Evolutionary conservation across 1,284 basidiomycete species (phyloP).

Genomic region (Quambalaria eucalypti): DNA sequence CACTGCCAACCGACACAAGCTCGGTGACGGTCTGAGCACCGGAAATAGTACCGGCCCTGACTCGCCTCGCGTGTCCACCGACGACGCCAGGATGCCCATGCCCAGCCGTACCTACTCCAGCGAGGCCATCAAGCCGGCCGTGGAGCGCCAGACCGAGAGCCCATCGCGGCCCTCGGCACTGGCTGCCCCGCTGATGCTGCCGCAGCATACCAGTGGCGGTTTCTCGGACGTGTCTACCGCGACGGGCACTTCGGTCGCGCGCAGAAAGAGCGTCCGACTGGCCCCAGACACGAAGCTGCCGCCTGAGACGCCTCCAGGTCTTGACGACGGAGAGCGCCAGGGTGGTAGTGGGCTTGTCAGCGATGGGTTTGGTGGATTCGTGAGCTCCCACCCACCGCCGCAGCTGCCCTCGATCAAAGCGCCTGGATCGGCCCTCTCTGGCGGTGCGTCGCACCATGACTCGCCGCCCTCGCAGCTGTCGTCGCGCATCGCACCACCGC

Average conservation of each 20-base stretch:
- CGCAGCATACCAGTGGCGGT: no score
- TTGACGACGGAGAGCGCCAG: neutral
- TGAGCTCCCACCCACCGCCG: neutral
- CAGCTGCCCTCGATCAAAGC: neutral
- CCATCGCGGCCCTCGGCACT: no score
- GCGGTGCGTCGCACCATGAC: neutral
- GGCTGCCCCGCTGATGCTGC: no score
- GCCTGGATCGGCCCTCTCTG: neutral
- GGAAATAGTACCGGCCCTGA: no score
- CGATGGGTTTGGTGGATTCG: neutral
- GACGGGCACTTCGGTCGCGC: constrained; percentile 10
- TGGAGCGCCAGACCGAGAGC: no score
- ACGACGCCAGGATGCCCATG: no score
- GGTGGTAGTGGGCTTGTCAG: neutral
- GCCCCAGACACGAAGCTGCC: constrained; percentile 38
- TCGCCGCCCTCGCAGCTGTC: constrained; percentile 10
- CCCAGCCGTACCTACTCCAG: constrained; percentile 11
- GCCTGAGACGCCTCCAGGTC: constrained; percentile 28
- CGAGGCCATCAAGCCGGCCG: no score
- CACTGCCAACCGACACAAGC: constrained; percentile 5
- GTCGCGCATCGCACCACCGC: constrained; percentile 28
- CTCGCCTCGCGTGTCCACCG: no score
- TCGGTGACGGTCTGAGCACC: neutral
- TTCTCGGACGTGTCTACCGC: constrained; percentile 2
- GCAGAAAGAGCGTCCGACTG: constrained; percentile 42